Evolutionary conservation across 177 flowering plant genomes (phyloP).

Genomic region (Vitis hybrid): DNA sequence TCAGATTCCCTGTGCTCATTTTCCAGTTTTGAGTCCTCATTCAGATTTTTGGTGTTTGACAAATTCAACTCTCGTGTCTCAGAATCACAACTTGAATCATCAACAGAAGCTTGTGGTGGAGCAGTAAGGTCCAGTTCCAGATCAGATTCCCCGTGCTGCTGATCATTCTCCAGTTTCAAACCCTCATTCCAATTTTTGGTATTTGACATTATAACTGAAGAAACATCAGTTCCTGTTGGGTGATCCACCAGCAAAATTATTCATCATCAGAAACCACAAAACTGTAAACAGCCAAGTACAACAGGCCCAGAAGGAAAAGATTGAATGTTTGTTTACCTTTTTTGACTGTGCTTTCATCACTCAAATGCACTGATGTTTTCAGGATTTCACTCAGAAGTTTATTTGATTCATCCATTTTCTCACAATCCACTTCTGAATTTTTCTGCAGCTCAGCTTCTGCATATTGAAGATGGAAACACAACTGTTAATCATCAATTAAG

Average conservation of each 20-base stretch:
- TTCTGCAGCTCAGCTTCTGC: conserved; percentile 1
- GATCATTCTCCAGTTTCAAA: neutral
- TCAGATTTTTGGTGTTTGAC: too few relatives aligned
- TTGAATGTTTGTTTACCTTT: neutral
- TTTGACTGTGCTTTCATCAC: neutral
- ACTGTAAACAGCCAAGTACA: too few relatives aligned
- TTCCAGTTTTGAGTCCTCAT: too few relatives aligned
- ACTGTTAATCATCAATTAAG: neutral
- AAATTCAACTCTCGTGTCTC: too few relatives aligned
- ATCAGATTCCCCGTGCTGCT: neutral
- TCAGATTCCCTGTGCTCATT: neutral
- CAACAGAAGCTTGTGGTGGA: too few relatives aligned
- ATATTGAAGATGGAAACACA: neutral
- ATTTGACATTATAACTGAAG: neutral
- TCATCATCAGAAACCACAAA: neutral
- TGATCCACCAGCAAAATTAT: neutral
- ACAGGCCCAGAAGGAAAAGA: neutral
- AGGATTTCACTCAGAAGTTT: neutral
- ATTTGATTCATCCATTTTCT: neutral
- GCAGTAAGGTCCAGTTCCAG: too few relatives aligned
- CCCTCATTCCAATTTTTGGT: neutral
- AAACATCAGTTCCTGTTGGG: neutral
- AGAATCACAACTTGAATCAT: too few relatives aligned
- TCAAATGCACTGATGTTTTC: conserved; percentile 1
- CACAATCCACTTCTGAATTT: neutral